Evolutionary conservation across 2,329 filamentous ascomycete species (phyloP), one percentile per base, ranked within the genome.

Genomic region (Phyllosticta capitalensis): DNA sequence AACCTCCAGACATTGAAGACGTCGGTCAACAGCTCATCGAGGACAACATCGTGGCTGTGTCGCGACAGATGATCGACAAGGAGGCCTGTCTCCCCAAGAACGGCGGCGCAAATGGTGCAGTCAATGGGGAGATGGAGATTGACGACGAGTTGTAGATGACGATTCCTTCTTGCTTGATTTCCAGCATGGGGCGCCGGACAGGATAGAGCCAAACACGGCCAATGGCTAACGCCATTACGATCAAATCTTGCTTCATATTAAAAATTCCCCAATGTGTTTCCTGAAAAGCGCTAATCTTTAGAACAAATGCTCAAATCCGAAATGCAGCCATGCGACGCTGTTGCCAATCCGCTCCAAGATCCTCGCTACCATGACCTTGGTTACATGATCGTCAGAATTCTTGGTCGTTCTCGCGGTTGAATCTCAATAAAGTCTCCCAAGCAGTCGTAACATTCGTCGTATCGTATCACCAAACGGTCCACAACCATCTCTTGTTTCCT

Each of bases 41-140:
- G 78, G 94, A 99, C 82, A 99, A 99, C 76, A 99, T 99, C 65
- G 94, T 99, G 12, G 90, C 91, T 3, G 92, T 99, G n/a, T 95
- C 91, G 65, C 83, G 92, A 73, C 94, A 97, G 75, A 96, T 99
- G 92, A 97, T 99, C 69, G 94, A 97, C 79, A 97, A 97, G 79
- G 94, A 99, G 75, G 94, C 94, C 3, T 94, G 91, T 5, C 89
- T 95, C 75, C 90, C 92, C 83, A 72, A 61, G 33, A 69, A 66
- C 52, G 56, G 62, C 12, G 63, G 66, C 62, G 66, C 68, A 49
- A 70, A 68, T 45, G 69, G 66, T 26, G 65, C 65, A 20, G 63
- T 66, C 9, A 68, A 69, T 20, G 68, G 67, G 24, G 70, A 72
- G 49, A 69, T 70, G 50, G 71, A 72, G 17, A 69, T 72, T 65